phyloP scores from a whole-genome alignment of 2,329 filamentous ascomycete species.

The Monosporascus sp. region DNA sequence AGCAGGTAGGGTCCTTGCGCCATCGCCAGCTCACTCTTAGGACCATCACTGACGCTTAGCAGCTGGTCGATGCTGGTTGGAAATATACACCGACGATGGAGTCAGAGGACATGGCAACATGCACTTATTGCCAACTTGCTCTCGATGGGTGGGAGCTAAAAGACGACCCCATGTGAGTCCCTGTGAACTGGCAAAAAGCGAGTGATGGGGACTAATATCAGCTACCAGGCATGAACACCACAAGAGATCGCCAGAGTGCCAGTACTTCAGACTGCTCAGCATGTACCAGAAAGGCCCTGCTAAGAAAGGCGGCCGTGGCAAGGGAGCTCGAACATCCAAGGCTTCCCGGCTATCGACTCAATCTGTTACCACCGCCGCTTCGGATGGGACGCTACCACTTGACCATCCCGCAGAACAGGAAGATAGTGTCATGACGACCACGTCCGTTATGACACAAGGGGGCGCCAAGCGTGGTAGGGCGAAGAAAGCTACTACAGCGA shows the following conservation, averaged over 20 bases:
- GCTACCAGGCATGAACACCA: slow-evolving; percentile 72
- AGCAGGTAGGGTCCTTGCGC: slow-evolving; percentile 57
- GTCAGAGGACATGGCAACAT: slow-evolving; percentile 84
- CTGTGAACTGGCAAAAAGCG: neutral
- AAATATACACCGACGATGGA: slow-evolving; percentile 82
- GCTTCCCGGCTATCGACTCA: slow-evolving; percentile 60
- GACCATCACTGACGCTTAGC: slow-evolving; percentile 15
- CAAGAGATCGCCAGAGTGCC: slow-evolving; percentile 70
- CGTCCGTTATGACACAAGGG: slow-evolving; percentile 53
- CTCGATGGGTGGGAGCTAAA: slow-evolving; percentile 92
- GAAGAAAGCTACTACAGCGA: slow-evolving; percentile 49
- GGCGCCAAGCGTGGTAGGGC: slow-evolving; percentile 44
- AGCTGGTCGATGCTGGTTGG: slow-evolving; percentile 92
- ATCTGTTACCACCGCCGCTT: slow-evolving; percentile 46
- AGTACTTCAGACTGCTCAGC: slow-evolving; percentile 70
- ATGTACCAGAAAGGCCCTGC: slow-evolving; percentile 42
- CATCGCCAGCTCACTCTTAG: neutral
- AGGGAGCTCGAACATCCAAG: slow-evolving; percentile 58
- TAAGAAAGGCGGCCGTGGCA: slow-evolving; percentile 53
- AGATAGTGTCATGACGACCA: slow-evolving; percentile 55
- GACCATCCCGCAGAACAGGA: slow-evolving; percentile 47
- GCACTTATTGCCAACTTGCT: slow-evolving; percentile 82
- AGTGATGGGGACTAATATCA: slow-evolving; percentile 3
- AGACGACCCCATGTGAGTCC: slow-evolving; percentile 76
- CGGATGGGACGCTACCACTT: slow-evolving; percentile 43